phyloP scores from a whole-genome alignment of 2,329 filamentous ascomycete species.

The Penicillium sp. region DNA sequence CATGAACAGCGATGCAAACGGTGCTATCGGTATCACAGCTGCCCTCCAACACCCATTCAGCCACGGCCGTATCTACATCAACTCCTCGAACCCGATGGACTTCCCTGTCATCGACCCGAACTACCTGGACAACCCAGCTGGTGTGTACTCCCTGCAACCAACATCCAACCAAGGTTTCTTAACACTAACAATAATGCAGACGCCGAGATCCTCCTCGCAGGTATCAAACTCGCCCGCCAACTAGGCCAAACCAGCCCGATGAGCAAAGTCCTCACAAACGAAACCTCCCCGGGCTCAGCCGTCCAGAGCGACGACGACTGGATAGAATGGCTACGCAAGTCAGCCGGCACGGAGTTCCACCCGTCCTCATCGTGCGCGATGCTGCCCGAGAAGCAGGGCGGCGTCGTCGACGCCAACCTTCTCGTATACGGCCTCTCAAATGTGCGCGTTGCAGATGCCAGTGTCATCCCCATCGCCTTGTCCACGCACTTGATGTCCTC shows the following conservation, averaged over 20 bases:
- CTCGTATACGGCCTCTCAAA: conserved; percentile 33
- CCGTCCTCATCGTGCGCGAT: conserved; percentile 30
- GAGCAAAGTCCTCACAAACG: conserved; percentile 20
- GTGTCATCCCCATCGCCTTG: conserved; percentile 30
- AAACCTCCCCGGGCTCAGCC: conserved; percentile 23
- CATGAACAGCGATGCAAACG: conserved; percentile 32
- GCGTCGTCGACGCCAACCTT: conserved; percentile 31
- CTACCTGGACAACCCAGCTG: conserved; percentile 27
- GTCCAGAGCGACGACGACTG: conserved; percentile 28
- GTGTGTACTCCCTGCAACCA: conserved; percentile 11
- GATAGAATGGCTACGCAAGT: conserved; percentile 22
- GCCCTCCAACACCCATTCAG: conserved; percentile 33
- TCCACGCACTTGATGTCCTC: conserved; percentile 38
- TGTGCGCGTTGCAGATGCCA: conserved; percentile 34
- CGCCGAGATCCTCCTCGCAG: conserved; percentile 25
- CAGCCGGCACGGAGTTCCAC: conserved; percentile 28
- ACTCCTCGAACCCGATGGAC: conserved; percentile 31
- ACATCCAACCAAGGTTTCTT: too few relatives aligned
- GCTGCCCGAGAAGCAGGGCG: conserved; percentile 28
- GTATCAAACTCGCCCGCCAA: conserved; percentile 28
- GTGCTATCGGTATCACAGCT: conserved; percentile 30
- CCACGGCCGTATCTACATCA: conserved; percentile 33
- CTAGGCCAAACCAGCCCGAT: conserved; percentile 26
- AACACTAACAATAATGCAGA: conserved; percentile 20
- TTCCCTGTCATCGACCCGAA: conserved; percentile 33